These are phyloP conservation scores for Globisporangium echinulatum DNA, from an alignment of 352 stramenopile genomes.

Conservation along the genomic window DNA sequence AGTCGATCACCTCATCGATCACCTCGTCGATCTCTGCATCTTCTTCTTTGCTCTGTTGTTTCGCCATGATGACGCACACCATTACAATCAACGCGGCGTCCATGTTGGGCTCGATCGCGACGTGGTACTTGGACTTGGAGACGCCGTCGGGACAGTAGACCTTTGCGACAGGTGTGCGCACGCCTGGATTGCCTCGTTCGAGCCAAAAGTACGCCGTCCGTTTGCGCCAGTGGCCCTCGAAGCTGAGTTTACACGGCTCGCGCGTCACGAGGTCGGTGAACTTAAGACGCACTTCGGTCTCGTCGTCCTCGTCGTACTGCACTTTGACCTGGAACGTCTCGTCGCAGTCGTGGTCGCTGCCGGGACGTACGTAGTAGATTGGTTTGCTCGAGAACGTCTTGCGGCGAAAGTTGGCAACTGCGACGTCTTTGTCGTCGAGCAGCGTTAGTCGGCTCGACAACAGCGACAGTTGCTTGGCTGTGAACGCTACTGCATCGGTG, in stretches of 20 bases:
- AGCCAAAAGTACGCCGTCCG: conserved; percentile 6
- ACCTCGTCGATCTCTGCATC: background rate
- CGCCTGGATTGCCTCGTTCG: background rate
- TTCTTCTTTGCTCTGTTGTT: background rate
- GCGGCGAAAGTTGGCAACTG: background rate
- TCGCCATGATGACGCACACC: conserved; percentile 13
- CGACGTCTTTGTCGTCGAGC: background rate
- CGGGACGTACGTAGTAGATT: background rate
- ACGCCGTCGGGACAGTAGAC: background rate
- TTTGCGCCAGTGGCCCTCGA: conserved; percentile 3
- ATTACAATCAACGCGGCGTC: conserved; percentile 23
- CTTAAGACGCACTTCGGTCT: background rate
- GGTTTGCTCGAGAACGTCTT: background rate
- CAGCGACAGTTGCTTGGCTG: background rate
- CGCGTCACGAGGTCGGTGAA: conserved; percentile 1
- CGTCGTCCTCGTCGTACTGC: background rate
- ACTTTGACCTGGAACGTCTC: conserved; percentile 1
- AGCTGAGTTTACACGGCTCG: background rate
- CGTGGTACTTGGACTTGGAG: conserved; percentile 10
- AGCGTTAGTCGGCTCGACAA: background rate
- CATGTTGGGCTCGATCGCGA: conserved; percentile 23
- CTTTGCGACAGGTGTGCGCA: background rate
- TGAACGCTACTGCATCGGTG: background rate
- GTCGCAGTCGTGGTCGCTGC: background rate
- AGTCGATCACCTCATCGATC: no score